Conservation (phyloP, 2,329 filamentous ascomycete genomes). For the Ceratocystiopsis sp. region DNA sequence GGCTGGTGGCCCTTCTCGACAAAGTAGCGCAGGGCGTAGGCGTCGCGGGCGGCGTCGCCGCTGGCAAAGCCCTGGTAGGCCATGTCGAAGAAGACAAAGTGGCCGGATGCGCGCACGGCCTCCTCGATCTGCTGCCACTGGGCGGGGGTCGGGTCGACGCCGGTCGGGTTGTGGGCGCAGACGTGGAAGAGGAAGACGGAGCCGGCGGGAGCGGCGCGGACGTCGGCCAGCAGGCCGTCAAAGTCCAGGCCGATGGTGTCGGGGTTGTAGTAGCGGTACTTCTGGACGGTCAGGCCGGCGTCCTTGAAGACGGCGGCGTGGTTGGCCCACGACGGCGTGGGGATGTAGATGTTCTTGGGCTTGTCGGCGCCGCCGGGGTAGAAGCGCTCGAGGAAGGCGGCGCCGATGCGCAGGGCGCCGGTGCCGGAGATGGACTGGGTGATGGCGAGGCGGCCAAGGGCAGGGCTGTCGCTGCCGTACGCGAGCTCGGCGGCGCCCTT, state of each 20-base stretch:
- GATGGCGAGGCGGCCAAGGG: constrained; percentile 67
- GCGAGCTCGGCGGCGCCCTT: constrained; percentile 80
- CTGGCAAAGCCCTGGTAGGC: constrained; percentile 97
- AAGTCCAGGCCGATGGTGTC: constrained; percentile 97
- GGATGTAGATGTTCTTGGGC: constrained; percentile 85
- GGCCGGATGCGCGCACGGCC: constrained; percentile 67
- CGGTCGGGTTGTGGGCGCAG: constrained; percentile 95
- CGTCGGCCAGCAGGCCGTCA: constrained; percentile 76
- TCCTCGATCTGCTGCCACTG: constrained; percentile 88
- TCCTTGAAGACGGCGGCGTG: constrained; percentile 94
- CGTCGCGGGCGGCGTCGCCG: constrained; percentile 80
- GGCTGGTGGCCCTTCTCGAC: constrained; percentile 81
- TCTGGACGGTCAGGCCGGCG: constrained; percentile 75
- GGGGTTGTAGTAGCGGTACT: constrained; percentile 99
- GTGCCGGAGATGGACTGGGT: constrained; percentile 98
- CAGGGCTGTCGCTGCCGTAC: constrained; percentile 62
- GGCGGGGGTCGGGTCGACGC: constrained; percentile 78
- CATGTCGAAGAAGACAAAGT: constrained; percentile 98
- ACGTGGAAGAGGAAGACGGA: constrained; percentile 91
- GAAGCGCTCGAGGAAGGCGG: constrained; percentile 81
- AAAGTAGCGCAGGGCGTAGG: constrained; percentile 86
- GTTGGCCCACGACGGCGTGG: constrained; percentile 93
- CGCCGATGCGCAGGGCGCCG: constrained; percentile 85
- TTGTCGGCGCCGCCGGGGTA: constrained; percentile 49
- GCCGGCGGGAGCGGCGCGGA: constrained; percentile 72